A percentile compares a stretch with the other conserved stretches of the same genome.
Evolutionary conservation across 495 filamentous ascomycete genomes (phyloP).

Genomic region (Penicillium parvum): DNA sequence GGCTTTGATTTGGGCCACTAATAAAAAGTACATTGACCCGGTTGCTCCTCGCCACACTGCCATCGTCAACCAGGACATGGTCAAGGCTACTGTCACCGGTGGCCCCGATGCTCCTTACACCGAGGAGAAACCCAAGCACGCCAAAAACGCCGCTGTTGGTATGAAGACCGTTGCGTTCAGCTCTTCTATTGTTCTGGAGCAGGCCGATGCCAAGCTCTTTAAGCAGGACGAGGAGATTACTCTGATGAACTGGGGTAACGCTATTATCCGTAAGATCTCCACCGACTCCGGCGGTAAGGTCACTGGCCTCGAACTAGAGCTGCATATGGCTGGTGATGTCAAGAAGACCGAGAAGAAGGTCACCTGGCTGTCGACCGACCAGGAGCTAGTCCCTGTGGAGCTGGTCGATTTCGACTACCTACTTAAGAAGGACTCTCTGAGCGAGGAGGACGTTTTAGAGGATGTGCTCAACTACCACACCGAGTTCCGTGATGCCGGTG

Average conservation of each 20-base stretch:
- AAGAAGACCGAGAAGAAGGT: slow-evolving; percentile 95
- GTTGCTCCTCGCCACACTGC: slow-evolving; percentile 82
- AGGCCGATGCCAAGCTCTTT: slow-evolving; percentile 78
- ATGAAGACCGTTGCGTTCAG: slow-evolving; percentile 80
- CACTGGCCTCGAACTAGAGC: slow-evolving; percentile 65
- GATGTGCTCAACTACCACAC: slow-evolving; percentile 74
- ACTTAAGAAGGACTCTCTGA: slow-evolving; percentile 85
- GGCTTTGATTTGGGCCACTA: slow-evolving; percentile 87
- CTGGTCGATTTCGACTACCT: slow-evolving; percentile 89
- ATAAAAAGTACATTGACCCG: slow-evolving; percentile 94
- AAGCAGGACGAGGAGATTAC: slow-evolving; percentile 87
- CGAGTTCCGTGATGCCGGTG: slow-evolving; percentile 66
- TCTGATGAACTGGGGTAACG: slow-evolving; percentile 94
- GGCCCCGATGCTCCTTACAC: slow-evolving; percentile 60
- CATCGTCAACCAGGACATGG: slow-evolving; percentile 59
- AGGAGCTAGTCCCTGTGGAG: slow-evolving; percentile 75
- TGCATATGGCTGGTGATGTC: slow-evolving; percentile 84
- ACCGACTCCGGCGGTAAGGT: slow-evolving; percentile 55
- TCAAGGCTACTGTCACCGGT: slow-evolving; percentile 65
- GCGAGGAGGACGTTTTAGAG: slow-evolving; percentile 76
- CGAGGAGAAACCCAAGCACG: slow-evolving; percentile 77
- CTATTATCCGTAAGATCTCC: slow-evolving; percentile 70
- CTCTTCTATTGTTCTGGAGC: slow-evolving; percentile 69
- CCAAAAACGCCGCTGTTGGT: slow-evolving; percentile 79
- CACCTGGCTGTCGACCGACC: slow-evolving; percentile 78